These are phyloP conservation scores for Candida railenensis DNA, from an alignment of 805 yeast species.

Conservation along the genomic window DNA sequence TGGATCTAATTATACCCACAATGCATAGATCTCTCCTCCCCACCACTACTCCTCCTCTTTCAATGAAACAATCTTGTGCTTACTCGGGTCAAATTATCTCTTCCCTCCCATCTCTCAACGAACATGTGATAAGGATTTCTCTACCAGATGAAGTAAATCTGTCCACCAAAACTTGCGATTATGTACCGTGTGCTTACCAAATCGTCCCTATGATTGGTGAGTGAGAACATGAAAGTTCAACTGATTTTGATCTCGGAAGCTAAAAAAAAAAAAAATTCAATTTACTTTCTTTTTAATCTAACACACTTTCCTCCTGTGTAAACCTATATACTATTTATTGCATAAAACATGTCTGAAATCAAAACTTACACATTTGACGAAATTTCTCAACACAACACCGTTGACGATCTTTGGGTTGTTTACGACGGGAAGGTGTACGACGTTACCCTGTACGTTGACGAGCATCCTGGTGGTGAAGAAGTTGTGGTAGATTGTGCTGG, in stretches of 20 bases:
- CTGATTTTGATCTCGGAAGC: no score
- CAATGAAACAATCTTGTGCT: no score
- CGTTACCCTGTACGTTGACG: slow-evolving; percentile 41
- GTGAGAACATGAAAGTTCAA: neutral
- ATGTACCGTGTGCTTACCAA: slow-evolving; percentile 6
- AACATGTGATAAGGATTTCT: slow-evolving; percentile 4
- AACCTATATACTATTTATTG: slow-evolving; percentile 4
- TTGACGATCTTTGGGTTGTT: slow-evolving; percentile 44
- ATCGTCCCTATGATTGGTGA: slow-evolving; percentile 1
- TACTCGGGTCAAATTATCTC: no score
- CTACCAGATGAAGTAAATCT: neutral
- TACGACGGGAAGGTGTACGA: slow-evolving; percentile 46
- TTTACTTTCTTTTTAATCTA: neutral
- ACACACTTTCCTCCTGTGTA: neutral
- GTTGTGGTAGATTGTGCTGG: slow-evolving; percentile 45
- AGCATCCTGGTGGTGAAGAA: slow-evolving; percentile 51
- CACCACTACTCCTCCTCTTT: no score
- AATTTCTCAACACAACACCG: slow-evolving; percentile 38
- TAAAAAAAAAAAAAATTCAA: neutral
- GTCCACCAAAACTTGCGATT: neutral
- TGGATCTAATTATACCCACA: no score
- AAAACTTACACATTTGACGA: slow-evolving; percentile 57
- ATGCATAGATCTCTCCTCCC: no score
- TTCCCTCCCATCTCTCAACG: no score
- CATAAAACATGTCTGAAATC: slow-evolving; percentile 11